phyloP scores from a whole-genome alignment of 2,329 filamentous ascomycete species.

The Magnaporthiopsis rhizophila region DNA sequence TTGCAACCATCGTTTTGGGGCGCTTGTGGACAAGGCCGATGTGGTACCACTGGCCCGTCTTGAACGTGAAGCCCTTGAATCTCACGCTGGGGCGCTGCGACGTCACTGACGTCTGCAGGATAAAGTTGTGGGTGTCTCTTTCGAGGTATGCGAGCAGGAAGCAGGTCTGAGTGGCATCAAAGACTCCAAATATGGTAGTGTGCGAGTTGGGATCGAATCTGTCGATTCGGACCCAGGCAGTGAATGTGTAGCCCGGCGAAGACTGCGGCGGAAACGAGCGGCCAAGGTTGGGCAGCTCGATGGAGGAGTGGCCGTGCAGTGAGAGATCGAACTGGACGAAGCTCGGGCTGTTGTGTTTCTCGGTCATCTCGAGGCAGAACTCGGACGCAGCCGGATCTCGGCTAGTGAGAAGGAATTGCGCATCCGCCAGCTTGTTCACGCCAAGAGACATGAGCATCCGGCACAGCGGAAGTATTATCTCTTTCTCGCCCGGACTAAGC shows the following conservation, averaged over 20 bases:
- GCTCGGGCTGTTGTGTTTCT: constrained; percentile 66
- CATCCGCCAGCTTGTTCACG: constrained; percentile 73
- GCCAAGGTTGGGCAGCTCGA: constrained; percentile 82
- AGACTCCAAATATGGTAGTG: constrained; percentile 93
- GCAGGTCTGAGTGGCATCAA: constrained; percentile 84
- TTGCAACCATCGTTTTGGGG: constrained; percentile 64
- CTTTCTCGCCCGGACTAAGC: constrained; percentile 47
- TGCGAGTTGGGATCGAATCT: constrained; percentile 76
- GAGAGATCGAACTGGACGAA: constrained; percentile 94
- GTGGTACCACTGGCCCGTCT: constrained; percentile 82
- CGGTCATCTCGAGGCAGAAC: constrained; percentile 67
- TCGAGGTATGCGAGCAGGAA: constrained; percentile 93
- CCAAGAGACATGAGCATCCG: constrained; percentile 65
- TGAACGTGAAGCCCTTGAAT: constrained; percentile 77
- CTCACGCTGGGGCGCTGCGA: constrained; percentile 82
- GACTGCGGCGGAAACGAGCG: constrained; percentile 75
- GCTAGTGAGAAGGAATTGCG: constrained; percentile 59
- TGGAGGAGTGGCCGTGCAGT: constrained; percentile 76
- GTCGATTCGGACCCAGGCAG: constrained; percentile 83
- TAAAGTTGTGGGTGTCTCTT: constrained; percentile 86
- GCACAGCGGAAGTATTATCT: constrained; percentile 58
- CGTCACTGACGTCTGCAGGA: constrained; percentile 88
- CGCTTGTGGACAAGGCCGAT: constrained; percentile 79
- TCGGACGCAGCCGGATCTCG: constrained; percentile 48
- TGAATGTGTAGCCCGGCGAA: constrained; percentile 79